phyloP scores from a whole-genome alignment of 2,329 filamentous ascomycete species.

The Mariannaea elegans region DNA sequence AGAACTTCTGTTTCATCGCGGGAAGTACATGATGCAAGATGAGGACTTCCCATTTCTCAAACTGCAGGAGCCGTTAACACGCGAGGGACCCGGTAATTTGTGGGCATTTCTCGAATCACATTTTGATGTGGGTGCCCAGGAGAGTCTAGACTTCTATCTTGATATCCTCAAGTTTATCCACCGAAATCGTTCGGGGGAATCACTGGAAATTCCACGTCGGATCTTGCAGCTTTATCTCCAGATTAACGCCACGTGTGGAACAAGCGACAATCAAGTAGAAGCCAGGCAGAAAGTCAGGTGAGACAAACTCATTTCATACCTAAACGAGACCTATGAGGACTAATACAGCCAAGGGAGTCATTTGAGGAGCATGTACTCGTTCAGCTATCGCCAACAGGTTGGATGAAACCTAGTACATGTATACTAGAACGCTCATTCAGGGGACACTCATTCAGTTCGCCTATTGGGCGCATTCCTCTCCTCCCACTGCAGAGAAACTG shows the following conservation, averaged over 20 bases:
- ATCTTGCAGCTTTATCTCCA: conserved; percentile 36
- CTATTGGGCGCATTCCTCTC: too few relatives aligned
- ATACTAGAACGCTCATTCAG: neutral
- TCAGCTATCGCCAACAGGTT: neutral
- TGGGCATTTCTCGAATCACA: conserved; percentile 31
- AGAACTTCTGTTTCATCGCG: neutral
- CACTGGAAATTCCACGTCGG: conserved; percentile 29
- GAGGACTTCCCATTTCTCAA: conserved; percentile 34
- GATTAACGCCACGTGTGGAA: conserved; percentile 33
- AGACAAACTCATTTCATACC: neutral
- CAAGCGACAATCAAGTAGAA: conserved; percentile 9
- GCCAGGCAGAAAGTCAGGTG: conserved; percentile 32
- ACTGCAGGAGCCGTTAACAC: conserved; percentile 24
- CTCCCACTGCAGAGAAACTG: too few relatives aligned
- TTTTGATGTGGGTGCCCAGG: conserved; percentile 26
- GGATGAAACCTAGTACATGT: conserved; percentile 26
- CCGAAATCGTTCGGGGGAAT: neutral
- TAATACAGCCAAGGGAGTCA: neutral
- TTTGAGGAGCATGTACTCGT: conserved; percentile 31
- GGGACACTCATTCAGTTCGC: neutral
- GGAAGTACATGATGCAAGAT: conserved; percentile 32
- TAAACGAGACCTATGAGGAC: neutral
- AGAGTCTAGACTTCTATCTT: conserved; percentile 33
- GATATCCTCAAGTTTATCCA: conserved; percentile 22
- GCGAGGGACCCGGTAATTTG: conserved; percentile 16